Evolutionary conservation across 495 filamentous ascomycete species (phyloP).

Genomic region (Daldinia loculata): DNA sequence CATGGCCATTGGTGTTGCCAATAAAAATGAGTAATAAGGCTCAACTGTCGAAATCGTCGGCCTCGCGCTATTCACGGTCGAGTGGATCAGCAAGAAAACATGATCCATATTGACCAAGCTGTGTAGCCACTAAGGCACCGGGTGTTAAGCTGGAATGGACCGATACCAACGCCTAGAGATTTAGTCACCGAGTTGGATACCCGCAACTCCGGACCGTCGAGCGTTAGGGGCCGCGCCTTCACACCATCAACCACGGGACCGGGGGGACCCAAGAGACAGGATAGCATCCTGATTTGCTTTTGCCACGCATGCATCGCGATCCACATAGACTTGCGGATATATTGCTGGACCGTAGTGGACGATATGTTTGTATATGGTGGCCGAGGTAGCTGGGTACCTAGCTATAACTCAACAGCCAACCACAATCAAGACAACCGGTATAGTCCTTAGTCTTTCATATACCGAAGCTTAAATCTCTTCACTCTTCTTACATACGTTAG

Average conservation of each 20-base stretch:
- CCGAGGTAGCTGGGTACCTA: too few species aligned
- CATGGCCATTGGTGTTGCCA: conserved; percentile 2
- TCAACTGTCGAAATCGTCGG: neutral
- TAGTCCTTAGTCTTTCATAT: conserved; percentile 26
- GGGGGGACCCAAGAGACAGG: neutral
- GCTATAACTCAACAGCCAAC: conserved; percentile 16
- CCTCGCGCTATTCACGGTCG: neutral
- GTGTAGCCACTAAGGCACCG: conserved; percentile 4
- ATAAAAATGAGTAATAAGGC: conserved; percentile 8
- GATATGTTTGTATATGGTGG: conserved; percentile 10
- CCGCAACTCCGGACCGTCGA: conserved; percentile 34
- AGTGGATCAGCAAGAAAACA: conserved; percentile 15
- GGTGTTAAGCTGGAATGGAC: conserved; percentile 28
- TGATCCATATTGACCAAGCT: conserved; percentile 13
- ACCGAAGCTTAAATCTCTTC: conserved; percentile 14
- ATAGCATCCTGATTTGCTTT: conserved; percentile 20
- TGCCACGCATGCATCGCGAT: conserved; percentile 30
- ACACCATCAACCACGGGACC: conserved; percentile 25
- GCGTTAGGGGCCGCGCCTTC: conserved; percentile 19
- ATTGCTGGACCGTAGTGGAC: conserved; percentile 16
- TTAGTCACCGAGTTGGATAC: conserved; percentile 20
- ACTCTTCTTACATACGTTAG: conserved; percentile 6
- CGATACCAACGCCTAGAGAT: conserved; percentile 7
- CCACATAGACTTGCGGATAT: conserved; percentile 15
- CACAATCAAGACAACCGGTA: conserved; percentile 4